phyloP scores from a whole-genome alignment of 148 eudicot genomes.

The Chenopodium quinoa region DNA sequence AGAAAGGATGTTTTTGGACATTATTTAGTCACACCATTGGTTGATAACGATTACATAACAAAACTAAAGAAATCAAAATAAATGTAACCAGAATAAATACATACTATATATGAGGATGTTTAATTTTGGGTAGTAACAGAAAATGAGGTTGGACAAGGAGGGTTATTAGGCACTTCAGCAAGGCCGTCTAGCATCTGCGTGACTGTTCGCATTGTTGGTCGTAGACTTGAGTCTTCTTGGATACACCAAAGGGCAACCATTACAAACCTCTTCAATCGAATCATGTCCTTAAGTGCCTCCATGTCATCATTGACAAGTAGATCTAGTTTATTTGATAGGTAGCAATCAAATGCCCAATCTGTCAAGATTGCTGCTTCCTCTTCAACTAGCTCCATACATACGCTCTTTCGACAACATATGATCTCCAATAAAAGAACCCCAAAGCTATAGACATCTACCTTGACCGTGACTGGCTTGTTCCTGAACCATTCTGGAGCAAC shows the following conservation, averaged over 20 bases:
- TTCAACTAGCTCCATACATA: slow-evolving; percentile 11
- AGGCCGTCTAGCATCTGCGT: slow-evolving; percentile 38
- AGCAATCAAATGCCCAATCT: slow-evolving; percentile 48
- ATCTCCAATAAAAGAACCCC: slow-evolving; percentile 51
- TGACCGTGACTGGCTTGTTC: slow-evolving; percentile 40
- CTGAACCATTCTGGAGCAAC: slow-evolving; percentile 78
- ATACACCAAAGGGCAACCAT: slow-evolving; percentile 47
- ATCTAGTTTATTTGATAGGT: slow-evolving; percentile 17
- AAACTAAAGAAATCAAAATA: too few species aligned
- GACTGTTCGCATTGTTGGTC: slow-evolving; percentile 45
- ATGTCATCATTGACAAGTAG: slow-evolving; percentile 16
- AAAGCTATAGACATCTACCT: slow-evolving; percentile 57
- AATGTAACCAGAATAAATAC: not conserved
- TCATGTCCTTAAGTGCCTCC: slow-evolving; percentile 16
- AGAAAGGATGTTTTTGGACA: too few species aligned
- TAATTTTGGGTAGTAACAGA: not conserved
- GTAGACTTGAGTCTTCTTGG: slow-evolving; percentile 43
- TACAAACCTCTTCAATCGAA: slow-evolving; percentile 15
- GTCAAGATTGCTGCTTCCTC: slow-evolving; percentile 23
- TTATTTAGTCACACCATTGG: too few species aligned
- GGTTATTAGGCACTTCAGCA: slow-evolving; percentile 28
- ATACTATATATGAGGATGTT: not conserved
- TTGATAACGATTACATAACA: too few species aligned
- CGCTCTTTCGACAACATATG: slow-evolving; percentile 31
- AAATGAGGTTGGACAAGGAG: slow-evolving; percentile 34